Conservation (phyloP, 768 basidiomycete genomes). For the Boletus reticuloceps region DNA sequence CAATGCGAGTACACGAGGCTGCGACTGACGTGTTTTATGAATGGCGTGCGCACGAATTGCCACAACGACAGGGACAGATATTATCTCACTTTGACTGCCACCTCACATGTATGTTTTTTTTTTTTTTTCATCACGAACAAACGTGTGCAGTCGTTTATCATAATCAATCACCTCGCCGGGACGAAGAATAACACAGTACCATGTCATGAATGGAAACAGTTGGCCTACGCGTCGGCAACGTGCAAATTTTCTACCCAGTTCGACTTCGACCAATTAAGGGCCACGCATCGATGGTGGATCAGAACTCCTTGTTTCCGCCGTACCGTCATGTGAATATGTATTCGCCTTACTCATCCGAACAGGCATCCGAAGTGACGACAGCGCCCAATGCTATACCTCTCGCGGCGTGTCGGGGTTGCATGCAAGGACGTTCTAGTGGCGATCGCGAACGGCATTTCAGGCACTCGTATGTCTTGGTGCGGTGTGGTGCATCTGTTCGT, state of each 20-base stretch:
- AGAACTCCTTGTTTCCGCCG: not conserved
- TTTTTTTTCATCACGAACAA: not conserved
- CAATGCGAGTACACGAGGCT: slow-evolving; percentile 24
- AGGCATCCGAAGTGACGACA: not conserved
- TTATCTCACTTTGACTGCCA: slow-evolving; percentile 20
- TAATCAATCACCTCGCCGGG: too few species aligned
- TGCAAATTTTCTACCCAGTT: not conserved
- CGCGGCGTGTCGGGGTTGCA: not conserved
- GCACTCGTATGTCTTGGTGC: not conserved
- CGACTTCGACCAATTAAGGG: not conserved
- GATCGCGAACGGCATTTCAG: not conserved
- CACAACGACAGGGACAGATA: not conserved
- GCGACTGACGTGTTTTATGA: slow-evolving; percentile 17
- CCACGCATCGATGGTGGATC: not conserved
- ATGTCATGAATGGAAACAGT: not conserved
- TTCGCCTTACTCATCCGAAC: not conserved
- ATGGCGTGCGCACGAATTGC: slow-evolving; percentile 9
- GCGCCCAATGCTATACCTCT: not conserved
- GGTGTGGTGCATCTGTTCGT: not conserved
- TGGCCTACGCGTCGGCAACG: not conserved
- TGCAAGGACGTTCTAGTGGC: not conserved
- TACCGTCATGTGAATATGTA: not conserved
- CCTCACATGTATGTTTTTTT: not conserved
- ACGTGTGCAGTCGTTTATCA: too few species aligned
- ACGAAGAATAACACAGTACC: too few species aligned